phyloP scores from a whole-genome alignment of 1,139 yeast species.

The Blastobotrys proliferans region DNA sequence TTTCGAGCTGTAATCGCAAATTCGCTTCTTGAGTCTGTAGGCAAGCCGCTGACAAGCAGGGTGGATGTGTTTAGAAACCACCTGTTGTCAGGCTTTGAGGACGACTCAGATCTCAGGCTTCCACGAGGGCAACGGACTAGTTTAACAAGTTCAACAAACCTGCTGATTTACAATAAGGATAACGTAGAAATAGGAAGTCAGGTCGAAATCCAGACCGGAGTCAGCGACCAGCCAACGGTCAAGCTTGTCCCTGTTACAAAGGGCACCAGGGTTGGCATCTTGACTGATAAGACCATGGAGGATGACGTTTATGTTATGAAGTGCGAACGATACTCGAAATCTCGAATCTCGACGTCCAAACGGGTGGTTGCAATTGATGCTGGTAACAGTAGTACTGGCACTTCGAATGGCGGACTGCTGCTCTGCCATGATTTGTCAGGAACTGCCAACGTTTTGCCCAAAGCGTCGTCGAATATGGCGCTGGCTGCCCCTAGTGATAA shows the following conservation, averaged over 20 bases:
- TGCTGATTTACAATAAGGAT: no score
- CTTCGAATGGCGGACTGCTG: background rate
- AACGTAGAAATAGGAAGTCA: no score
- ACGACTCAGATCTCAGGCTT: no score
- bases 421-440: conserved; percentile 15
- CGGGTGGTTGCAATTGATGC: background rate
- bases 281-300: no score
- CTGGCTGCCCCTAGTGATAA: conserved; percentile 28
- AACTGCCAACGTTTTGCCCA: conserved; percentile 29
- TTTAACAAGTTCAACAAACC: no score
- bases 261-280: no score
- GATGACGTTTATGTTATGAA: no score
- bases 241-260: no score
- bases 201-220: no score
- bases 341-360: conserved; percentile 35
- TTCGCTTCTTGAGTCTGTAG: conserved; percentile 52
- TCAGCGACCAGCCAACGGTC: no score
- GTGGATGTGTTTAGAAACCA: conserved; percentile 51
- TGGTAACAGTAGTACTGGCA: background rate
- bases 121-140: no score
- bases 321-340: conserved; percentile 63
- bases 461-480: conserved; percentile 32
- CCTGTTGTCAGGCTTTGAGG: conserved; percentile 39
- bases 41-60: conserved; percentile 46
- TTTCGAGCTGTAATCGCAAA: conserved; percentile 63